Base-by-base conservation (phyloP, 78 protist species). In the Speleostelium caveatum region DNA sequence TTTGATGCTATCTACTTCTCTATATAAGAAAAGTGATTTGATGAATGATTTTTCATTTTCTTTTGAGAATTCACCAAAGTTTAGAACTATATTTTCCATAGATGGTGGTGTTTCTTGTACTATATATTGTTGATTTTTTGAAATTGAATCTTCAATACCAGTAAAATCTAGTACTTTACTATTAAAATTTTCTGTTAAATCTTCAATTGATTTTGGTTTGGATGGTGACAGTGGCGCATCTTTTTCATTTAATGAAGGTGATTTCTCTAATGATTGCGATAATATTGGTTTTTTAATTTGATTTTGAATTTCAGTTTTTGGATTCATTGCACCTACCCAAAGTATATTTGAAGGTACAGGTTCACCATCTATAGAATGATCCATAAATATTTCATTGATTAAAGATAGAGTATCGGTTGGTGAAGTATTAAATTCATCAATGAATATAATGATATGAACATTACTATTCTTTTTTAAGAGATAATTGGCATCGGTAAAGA, bases 271-370 rank as follows among this genome's bases (percentile, higher is more conserved):
- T 69, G 75, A n/a, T 30, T 3, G 21, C 10, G 67, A 10, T 5
- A 72, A 73, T 19, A 1, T 1, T 45, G 61, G 41, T 3, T 3
- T 41, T 12, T 7, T 62, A 2, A 59, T 26, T 19, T 58, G 0
- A 6, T 42, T 41, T 24, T 21, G 19, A 35, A 38, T 22, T 53
- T 78, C 39, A 59, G 61, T 55, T 28, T 56, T 30, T 38, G 92
- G 94, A 53, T 93, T 93, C 90, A 86, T 76, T 36, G 95, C 95
- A 36, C 87, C 95, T 56, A 93, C 61, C 75, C 75, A 93, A 32
- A 76, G 86, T 19, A 92, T 85, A 56, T 86, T 78, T 3, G 42
- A 22, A 16, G 95, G 95, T n/a, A 73, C 56, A 30, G 41, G n/a
- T 42, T 42, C 62, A 62, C 95, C 95, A 71, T 92, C 95, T 19